These are phyloP conservation scores for Pyrenochaeta sp. DNA, from an alignment of 2,329 filamentous ascomycete genomes.

Conservation along the genomic window DNA sequence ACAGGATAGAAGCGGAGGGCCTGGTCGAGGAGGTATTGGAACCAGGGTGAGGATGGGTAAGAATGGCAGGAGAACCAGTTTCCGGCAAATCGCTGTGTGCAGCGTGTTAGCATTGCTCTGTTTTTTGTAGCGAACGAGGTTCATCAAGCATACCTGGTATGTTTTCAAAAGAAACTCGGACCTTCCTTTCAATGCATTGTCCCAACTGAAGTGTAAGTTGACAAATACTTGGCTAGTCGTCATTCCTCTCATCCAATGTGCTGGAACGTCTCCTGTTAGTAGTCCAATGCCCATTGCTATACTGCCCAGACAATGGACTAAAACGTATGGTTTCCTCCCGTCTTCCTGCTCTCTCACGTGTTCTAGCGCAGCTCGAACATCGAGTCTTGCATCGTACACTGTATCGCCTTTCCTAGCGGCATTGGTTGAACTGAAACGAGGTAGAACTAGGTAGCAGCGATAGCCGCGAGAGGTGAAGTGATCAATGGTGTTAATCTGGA, in stretches of 20 bases:
- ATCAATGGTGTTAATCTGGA: conserved; percentile 68
- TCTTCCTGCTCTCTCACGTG: conserved; percentile 55
- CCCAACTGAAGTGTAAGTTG: conserved; percentile 65
- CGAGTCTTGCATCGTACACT: conserved; percentile 66
- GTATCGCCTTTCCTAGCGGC: conserved; percentile 63
- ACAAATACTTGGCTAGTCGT: conserved; percentile 69
- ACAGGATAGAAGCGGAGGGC: conserved; percentile 65
- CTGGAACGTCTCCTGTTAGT: conserved; percentile 67
- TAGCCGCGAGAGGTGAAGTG: conserved; percentile 69
- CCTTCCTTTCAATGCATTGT: conserved; percentile 63
- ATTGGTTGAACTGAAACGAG: conserved; percentile 64
- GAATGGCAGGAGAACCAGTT: conserved; percentile 19
- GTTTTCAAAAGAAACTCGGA: conserved; percentile 6
- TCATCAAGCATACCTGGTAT: conserved; percentile 16
- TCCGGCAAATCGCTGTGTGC: conserved; percentile 6
- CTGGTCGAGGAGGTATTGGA: conserved; percentile 48
- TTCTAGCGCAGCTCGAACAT: conserved; percentile 64
- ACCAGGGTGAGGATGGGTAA: conserved; percentile 3
- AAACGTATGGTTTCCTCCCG: conserved; percentile 59
- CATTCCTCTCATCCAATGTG: conserved; percentile 65
- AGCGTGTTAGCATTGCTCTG: background rate
- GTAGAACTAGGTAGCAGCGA: conserved; percentile 64
- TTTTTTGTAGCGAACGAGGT: background rate
- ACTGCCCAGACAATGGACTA: conserved; percentile 70
- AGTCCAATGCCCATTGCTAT: conserved; percentile 66